Percentiles rank a stretch among this genome's conserved stretches.
phyloP scores from a whole-genome alignment of 495 filamentous ascomycete species.

The Hyaloscypha variabilis region DNA sequence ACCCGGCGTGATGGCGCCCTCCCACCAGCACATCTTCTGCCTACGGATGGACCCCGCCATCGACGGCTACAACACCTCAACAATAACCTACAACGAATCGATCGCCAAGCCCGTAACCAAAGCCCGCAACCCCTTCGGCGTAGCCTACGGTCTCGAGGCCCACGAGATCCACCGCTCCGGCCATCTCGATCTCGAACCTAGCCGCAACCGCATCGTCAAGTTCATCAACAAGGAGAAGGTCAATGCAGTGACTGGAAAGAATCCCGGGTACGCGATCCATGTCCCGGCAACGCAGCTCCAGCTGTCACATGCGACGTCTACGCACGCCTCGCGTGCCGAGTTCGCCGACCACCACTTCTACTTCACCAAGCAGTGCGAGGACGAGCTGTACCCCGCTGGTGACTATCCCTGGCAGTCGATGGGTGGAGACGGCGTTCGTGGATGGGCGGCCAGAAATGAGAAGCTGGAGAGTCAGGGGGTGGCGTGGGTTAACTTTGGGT shows the following conservation, averaged over 20 bases:
- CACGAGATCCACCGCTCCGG: constrained; percentile 57
- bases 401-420: constrained; percentile 39
- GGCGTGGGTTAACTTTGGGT: constrained; percentile 62
- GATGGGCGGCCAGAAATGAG: constrained; percentile 35
- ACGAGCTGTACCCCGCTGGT: constrained; percentile 41
- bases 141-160: constrained; percentile 11
- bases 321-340: constrained; percentile 38
- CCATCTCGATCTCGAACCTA: constrained; percentile 61
- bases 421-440: constrained; percentile 39
- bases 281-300: neutral
- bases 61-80: constrained; percentile 67
- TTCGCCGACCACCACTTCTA: constrained; percentile 40
- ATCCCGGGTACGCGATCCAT: neutral
- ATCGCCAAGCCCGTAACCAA: constrained; percentile 61
- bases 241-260: constrained; percentile 63
- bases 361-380: constrained; percentile 39
- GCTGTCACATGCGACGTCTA: constrained; percentile 35
- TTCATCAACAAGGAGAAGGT: constrained; percentile 66
- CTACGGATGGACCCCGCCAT: constrained; percentile 81
- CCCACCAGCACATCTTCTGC: constrained; percentile 91
- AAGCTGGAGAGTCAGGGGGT: constrained; percentile 52
- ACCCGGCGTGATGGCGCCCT: constrained; percentile 49
- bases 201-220: constrained; percentile 70
- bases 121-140: constrained; percentile 14
- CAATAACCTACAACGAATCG: constrained; percentile 67